Evolutionary conservation across 345 rosid genomes (phyloP).

Genomic region (Barbarea vulgaris): DNA sequence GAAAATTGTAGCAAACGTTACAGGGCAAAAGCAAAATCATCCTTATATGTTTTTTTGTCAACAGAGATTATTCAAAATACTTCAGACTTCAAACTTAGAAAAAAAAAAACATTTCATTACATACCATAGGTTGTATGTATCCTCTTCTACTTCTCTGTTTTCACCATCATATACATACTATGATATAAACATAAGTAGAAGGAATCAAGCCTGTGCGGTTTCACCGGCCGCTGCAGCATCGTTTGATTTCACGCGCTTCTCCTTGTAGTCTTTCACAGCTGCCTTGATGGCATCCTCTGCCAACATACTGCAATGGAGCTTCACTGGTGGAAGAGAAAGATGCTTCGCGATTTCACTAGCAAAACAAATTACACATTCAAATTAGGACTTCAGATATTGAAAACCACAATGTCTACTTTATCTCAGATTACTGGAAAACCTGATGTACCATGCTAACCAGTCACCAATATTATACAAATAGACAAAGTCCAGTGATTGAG

Average conservation of each 20-base stretch:
- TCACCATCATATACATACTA: slow-evolving; percentile 33
- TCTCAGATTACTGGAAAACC: background rate
- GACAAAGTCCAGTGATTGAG: background rate
- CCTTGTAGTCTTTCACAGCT: slow-evolving; percentile 84
- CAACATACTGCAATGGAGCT: slow-evolving; percentile 99
- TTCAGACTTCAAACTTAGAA: background rate
- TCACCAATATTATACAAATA: slow-evolving; percentile 2
- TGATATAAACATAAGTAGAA: slow-evolving; percentile 21
- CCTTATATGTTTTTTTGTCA: slow-evolving; percentile 22
- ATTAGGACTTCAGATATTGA: background rate
- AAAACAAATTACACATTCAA: background rate
- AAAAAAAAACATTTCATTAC: background rate
- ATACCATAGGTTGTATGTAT: slow-evolving; percentile 3
- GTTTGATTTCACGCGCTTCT: slow-evolving; percentile 55
- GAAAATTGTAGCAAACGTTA: slow-evolving; percentile 1
- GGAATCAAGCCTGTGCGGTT: slow-evolving; percentile 53
- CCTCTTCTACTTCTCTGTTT: slow-evolving; percentile 17
- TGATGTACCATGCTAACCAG: background rate
- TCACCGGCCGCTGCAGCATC: slow-evolving; percentile 44
- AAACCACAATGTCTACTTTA: background rate
- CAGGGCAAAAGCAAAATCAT: slow-evolving; percentile 4
- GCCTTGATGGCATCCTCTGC: slow-evolving; percentile 99
- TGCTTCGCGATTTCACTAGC: slow-evolving; percentile 92
- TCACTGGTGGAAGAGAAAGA: slow-evolving; percentile 97
- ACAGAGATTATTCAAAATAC: slow-evolving; percentile 32